Evolutionary conservation across 2,329 filamentous ascomycete species (phyloP).

Genomic region (Aspergillus unguis): DNA sequence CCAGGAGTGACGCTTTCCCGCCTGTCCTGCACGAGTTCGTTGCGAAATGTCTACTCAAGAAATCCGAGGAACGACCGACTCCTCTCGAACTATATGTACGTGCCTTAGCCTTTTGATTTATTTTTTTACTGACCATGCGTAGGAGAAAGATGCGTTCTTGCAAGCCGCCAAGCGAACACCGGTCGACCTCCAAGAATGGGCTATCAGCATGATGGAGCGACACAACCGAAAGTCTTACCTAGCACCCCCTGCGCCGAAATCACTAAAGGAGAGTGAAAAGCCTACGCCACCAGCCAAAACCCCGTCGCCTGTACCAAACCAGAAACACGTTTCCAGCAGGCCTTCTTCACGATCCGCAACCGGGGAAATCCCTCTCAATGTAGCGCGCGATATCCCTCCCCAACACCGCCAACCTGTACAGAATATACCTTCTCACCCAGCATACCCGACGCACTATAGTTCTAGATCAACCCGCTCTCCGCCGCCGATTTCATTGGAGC

Average conservation of each 20-base stretch:
- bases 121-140: constrained; percentile 23
- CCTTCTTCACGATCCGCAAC: constrained; percentile 54
- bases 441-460: constrained; percentile 19
- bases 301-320: neutral
- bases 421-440: neutral
- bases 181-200: constrained; percentile 91
- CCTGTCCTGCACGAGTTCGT: constrained; percentile 95
- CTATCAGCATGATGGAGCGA: constrained; percentile 85
- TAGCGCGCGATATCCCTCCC: constrained; percentile 32
- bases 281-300: constrained; percentile 33
- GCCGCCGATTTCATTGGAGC: constrained; percentile 41
- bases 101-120: constrained; percentile 10
- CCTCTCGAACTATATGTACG: constrained; percentile 89
- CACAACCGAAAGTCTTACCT: constrained; percentile 95
- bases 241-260: constrained; percentile 74
- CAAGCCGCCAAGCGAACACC: constrained; percentile 95
- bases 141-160: constrained; percentile 92
- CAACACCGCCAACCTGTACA: constrained; percentile 20
- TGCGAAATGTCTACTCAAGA: constrained; percentile 89
- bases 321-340: constrained; percentile 14
- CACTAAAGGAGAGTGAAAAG: constrained; percentile 54
- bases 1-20: constrained; percentile 96
- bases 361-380: constrained; percentile 65
- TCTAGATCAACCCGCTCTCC: constrained; percentile 30
- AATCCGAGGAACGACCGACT: constrained; percentile 82